Evolutionary conservation across 176 grass and related monocot genomes (phyloP).

Genomic region (Tillandsia fasciculata): DNA sequence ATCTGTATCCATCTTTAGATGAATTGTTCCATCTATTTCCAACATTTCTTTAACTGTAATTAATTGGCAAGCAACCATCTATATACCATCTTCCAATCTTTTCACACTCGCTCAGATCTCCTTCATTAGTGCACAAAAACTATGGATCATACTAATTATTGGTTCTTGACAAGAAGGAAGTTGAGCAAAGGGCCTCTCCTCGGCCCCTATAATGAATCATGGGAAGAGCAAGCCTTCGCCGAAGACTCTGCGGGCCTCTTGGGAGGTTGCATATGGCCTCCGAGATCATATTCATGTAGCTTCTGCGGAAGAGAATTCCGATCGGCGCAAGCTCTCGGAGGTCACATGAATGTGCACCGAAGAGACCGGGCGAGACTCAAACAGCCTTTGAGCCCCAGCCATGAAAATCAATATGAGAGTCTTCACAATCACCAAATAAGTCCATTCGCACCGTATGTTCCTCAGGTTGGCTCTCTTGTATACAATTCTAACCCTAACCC

Average conservation of each 20-base stretch:
- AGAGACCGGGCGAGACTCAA: conserved; percentile 67
- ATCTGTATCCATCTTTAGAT: not conserved
- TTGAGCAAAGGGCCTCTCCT: conserved; percentile 15
- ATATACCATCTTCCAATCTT: not conserved
- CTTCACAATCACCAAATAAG: not conserved
- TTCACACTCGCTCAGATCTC: not conserved
- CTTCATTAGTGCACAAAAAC: too few species aligned
- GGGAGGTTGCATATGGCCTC: conserved; percentile 68
- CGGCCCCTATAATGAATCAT: conserved; percentile 35
- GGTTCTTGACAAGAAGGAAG: conserved; percentile 38
- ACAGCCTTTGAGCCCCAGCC: not conserved
- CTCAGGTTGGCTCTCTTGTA: conserved; percentile 25
- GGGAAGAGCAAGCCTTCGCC: conserved; percentile 87
- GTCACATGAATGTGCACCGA: conserved; percentile 98
- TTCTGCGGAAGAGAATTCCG: conserved; percentile 87
- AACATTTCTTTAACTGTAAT: not conserved
- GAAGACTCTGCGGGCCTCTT: conserved; percentile 49
- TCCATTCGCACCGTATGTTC: conserved; percentile 3
- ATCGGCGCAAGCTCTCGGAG: conserved; percentile 85
- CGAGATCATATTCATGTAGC: conserved; percentile 76
- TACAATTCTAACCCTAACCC: conserved; percentile 20
- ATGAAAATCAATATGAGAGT: not conserved
- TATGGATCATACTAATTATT: conserved; percentile 47
- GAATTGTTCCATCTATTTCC: conserved; percentile 2
- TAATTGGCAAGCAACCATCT: not conserved